Conservation (phyloP, 2,329 filamentous ascomycete species). For the Talaromyces sp. region DNA sequence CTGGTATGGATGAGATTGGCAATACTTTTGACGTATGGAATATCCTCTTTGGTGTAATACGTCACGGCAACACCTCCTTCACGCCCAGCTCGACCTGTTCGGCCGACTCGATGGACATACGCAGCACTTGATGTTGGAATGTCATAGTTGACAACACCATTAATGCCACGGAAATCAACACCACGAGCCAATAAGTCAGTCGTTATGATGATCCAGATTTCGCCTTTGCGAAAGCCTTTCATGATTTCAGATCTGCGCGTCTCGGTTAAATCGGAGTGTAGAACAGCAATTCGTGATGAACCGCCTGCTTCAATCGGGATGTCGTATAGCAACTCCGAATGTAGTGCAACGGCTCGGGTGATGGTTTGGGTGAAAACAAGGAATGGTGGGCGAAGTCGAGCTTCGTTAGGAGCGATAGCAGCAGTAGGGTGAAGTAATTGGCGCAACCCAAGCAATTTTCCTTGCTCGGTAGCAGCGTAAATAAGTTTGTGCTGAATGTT, state of each 20-base stretch:
- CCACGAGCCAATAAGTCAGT: slow-evolving; percentile 89
- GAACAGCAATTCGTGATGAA: slow-evolving; percentile 74
- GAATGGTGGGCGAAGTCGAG: slow-evolving; percentile 73
- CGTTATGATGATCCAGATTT: slow-evolving; percentile 95
- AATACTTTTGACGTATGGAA: slow-evolving; percentile 81
- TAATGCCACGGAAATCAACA: slow-evolving; percentile 90
- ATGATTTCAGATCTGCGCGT: slow-evolving; percentile 72
- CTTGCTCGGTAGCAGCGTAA: slow-evolving; percentile 88
- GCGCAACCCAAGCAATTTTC: slow-evolving; percentile 85
- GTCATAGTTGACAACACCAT: slow-evolving; percentile 96
- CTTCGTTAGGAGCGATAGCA: slow-evolving; percentile 42
- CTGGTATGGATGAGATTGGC: slow-evolving; percentile 86
- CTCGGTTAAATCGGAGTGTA: slow-evolving; percentile 82
- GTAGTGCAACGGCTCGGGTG: slow-evolving; percentile 76
- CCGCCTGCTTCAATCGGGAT: slow-evolving; percentile 86
- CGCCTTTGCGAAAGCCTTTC: slow-evolving; percentile 81
- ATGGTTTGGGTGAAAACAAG: slow-evolving; percentile 97
- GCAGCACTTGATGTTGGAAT: slow-evolving; percentile 83
- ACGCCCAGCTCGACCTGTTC: slow-evolving; percentile 82
- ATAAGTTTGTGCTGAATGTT: slow-evolving; percentile 84
- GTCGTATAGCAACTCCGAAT: slow-evolving; percentile 88
- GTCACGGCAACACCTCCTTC: slow-evolving; percentile 87
- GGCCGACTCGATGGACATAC: slow-evolving; percentile 89
- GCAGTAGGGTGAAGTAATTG: slow-evolving; percentile 77
- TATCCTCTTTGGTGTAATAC: slow-evolving; percentile 91